A percentile compares a stretch with the other conserved stretches of the same genome.
These are phyloP conservation scores for Podila verticillata DNA, from an alignment of 192 early-diverging fungal species.

Conservation along the genomic window DNA sequence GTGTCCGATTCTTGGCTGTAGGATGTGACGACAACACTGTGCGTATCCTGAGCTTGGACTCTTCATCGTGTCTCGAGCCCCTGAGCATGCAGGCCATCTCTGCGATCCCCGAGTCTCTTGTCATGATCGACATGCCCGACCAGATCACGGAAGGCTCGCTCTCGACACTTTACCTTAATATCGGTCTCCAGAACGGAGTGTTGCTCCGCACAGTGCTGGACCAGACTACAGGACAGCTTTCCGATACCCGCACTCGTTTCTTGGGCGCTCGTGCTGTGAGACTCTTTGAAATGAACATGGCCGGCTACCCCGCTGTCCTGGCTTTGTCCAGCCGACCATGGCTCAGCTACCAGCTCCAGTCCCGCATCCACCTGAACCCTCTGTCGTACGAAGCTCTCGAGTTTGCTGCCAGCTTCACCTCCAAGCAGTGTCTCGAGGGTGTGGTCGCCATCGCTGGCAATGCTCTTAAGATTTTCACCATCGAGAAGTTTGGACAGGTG, in stretches of 20 bases:
- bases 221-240: slow-evolving; percentile 80
- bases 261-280: slow-evolving; percentile 87
- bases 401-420: slow-evolving; percentile 83
- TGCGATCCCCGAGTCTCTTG: slow-evolving; percentile 76
- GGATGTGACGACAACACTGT: slow-evolving; percentile 95
- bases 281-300: slow-evolving; percentile 75
- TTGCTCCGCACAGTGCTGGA: slow-evolving; percentile 89
- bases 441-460: slow-evolving; percentile 89
- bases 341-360: slow-evolving; percentile 85
- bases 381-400: slow-evolving; percentile 88
- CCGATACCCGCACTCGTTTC: slow-evolving; percentile 84
- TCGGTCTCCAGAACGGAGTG: slow-evolving; percentile 91
- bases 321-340: slow-evolving; percentile 90
- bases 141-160: slow-evolving; percentile 65
- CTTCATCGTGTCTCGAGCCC: slow-evolving; percentile 78
- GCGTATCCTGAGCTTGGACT: slow-evolving; percentile 85
- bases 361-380: slow-evolving; percentile 79
- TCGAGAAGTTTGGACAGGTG: slow-evolving; percentile 83
- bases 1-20: slow-evolving; percentile 85
- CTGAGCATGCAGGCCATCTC: slow-evolving; percentile 80
- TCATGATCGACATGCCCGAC: slow-evolving; percentile 84
- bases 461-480: slow-evolving; percentile 83
- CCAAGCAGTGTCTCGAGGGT: slow-evolving; percentile 88
- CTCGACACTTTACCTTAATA: slow-evolving; percentile 81
- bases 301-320: slow-evolving; percentile 78